Evolutionary conservation across 2,329 filamentous ascomycete genomes (phyloP), one percentile per base, ranked within the genome.

Genomic region (Botrytis aclada): DNA sequence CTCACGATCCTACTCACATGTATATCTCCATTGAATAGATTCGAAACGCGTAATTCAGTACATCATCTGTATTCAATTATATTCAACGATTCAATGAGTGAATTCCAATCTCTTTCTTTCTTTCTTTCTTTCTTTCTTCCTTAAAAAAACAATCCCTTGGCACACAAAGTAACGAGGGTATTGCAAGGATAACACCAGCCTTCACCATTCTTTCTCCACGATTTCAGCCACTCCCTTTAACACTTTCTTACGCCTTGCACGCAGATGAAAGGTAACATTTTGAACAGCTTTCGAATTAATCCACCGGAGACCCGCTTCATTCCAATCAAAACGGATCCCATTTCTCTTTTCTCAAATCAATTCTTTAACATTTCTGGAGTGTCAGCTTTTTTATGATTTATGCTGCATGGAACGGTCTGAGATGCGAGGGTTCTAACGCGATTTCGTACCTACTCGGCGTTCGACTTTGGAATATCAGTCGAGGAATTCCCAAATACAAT

Each of bases 401-500:
- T 60, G 25, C 54, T 69, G 66, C 54, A 69, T 60, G 54, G 20
- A 56, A 60, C 54, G 66, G 66, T 69, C 51, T 41, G 39, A 60
- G 47, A 69, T 60, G 66, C 54, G 32, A 43, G 37, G 20, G n/a
- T 60, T 60, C 66, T 60, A 69, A 67, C 64, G 64, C 64, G 12
- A 67, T 29, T 20, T 41, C 25, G 47, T 67, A 67, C 34, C 45
- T 67, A 67, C 64, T 67, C 64, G 64, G 64, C 64, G 45, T 67
- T 56, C 47, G 45, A 56, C 64, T 54, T 54, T 54, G 47, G 45
- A 54, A 56, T 67, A 67, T 67, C 34, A 67, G 45, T 67, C 22
- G 64, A 39, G 34, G 7, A 67, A 9, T 29, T 54, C 18, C 64
- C 64, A 67, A 37, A 41, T n/a, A 77, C 74, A 73, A 79, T 78